Conservation (phyloP, 2,329 filamentous ascomycete genomes). For the Setomelanomma holmii region DNA sequence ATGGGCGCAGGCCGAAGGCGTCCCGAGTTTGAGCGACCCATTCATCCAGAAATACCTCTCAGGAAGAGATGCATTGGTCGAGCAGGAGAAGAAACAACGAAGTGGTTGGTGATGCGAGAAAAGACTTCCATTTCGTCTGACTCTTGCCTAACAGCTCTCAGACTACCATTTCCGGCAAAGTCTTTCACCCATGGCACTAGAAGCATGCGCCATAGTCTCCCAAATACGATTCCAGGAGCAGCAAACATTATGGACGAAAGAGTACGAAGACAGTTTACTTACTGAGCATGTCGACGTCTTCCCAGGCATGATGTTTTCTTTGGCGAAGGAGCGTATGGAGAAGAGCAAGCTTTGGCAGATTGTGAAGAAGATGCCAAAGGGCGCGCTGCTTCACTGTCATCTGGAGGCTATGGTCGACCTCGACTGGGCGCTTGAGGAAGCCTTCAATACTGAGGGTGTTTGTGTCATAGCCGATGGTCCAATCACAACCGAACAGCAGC, state of each 20-base stretch:
- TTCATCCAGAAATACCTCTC: slow-evolving; percentile 84
- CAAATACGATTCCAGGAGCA: slow-evolving; percentile 81
- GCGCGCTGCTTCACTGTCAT: slow-evolving; percentile 83
- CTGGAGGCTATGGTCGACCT: slow-evolving; percentile 91
- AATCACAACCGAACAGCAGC: slow-evolving; percentile 62
- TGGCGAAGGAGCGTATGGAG: slow-evolving; percentile 87
- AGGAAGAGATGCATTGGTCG: slow-evolving; percentile 77
- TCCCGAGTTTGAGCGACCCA: slow-evolving; percentile 63
- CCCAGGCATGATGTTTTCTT: slow-evolving; percentile 91
- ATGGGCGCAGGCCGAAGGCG: slow-evolving; percentile 52
- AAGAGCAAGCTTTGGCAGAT: slow-evolving; percentile 85
- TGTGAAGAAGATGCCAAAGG: slow-evolving; percentile 86
- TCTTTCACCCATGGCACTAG: slow-evolving; percentile 78
- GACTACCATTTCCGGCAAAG: slow-evolving; percentile 74
- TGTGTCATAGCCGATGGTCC: slow-evolving; percentile 68
- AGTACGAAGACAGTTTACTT: slow-evolving; percentile 73
- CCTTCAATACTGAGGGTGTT: slow-evolving; percentile 75
- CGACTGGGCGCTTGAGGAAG: slow-evolving; percentile 76
- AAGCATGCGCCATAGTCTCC: slow-evolving; percentile 80
- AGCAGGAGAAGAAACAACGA: slow-evolving; percentile 80
- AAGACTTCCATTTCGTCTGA: background rate
- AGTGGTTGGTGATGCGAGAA: slow-evolving; percentile 66
- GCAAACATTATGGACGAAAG: slow-evolving; percentile 75
- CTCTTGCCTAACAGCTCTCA: slow-evolving; percentile 46
- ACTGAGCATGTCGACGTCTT: slow-evolving; percentile 71